Base-by-base conservation (phyloP, 169 alveolate species). In the Cryptosporidium tyzzeri region DNA sequence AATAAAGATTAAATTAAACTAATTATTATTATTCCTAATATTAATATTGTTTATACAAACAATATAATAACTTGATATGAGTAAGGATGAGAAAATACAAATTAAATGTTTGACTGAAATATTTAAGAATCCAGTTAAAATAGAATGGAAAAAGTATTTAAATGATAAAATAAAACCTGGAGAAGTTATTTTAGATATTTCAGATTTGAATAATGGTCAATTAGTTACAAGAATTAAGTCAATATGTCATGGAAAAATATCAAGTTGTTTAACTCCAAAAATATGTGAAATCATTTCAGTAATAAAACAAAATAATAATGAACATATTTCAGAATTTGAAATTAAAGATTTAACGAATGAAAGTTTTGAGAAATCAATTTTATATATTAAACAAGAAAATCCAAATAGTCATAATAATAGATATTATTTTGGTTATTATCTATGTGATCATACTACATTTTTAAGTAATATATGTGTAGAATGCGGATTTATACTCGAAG, bases 391-490 rank as follows among this genome's bases (percentile, higher is more conserved):
- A 41, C 67, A 55, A 26, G 67, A 55, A 26, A 37, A 65, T 16
- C 71, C 53, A 29, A 44, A 44, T 21, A 37, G 70, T 29, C 48
- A 44, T 8, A 62, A 65, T 6, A 41, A 12, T 44, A 61, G 37
- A 14, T 41, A 45, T 3, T 44, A 29, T 65, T 70, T 70, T 7
- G 84, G 84, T 14, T 26, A 70, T 8, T 80, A 80, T 80, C 16
- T 23, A 1, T 80, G 89, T 41, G 89, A 80, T 26, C 89, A 80
- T 44, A 62, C 67, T 7, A 80, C 75, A 44, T 80, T 80, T 39
- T 44, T 80, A 44, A 65, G 68, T 80, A 48, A 67, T 23, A 80
- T 80, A 12, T 80, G 89, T 33, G 89, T 59, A 9, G 89, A 80
- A 31, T 80, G 89, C 29, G 89, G 89, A 26, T 80, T 31, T 29